Evolutionary conservation across 2,329 filamentous ascomycete genomes (phyloP).

Genomic region (Fusarium zealandicum): DNA sequence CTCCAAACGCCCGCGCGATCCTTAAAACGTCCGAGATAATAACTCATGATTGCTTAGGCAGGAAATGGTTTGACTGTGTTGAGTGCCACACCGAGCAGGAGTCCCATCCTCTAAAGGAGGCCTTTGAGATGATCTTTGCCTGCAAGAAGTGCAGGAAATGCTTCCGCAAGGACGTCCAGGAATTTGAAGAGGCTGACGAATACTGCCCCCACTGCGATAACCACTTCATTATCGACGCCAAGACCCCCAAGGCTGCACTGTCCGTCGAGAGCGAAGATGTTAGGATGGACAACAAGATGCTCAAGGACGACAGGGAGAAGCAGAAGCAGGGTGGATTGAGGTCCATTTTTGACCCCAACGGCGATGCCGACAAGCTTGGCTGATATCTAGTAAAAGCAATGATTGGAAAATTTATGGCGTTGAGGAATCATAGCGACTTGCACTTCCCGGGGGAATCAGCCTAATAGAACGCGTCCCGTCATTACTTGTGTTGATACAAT

Average conservation of each 20-base stretch:
- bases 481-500: constrained; percentile 51
- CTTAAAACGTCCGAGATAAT: neutral
- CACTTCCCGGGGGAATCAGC: constrained; percentile 26
- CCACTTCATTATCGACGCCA: constrained; percentile 92
- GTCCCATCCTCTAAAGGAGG: constrained; percentile 76
- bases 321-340: constrained; percentile 61
- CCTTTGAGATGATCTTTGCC: constrained; percentile 88
- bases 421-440: constrained; percentile 39
- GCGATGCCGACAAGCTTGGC: constrained; percentile 78
- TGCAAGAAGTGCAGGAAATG: constrained; percentile 99
- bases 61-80: constrained; percentile 98
- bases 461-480: constrained; percentile 38
- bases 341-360: constrained; percentile 79
- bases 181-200: constrained; percentile 97
- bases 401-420: constrained; percentile 40
- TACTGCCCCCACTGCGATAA: constrained; percentile 99
- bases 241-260: constrained; percentile 81
- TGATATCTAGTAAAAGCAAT: constrained; percentile 50
- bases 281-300: constrained; percentile 85
- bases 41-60: constrained; percentile 59
- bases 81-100: constrained; percentile 90
- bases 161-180: constrained; percentile 90
- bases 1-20: neutral
- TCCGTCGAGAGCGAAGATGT: constrained; percentile 92
- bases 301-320: constrained; percentile 79